Base-by-base conservation (phyloP, 169 alveolate genomes). In the Cryptosporidium tyzzeri region DNA sequence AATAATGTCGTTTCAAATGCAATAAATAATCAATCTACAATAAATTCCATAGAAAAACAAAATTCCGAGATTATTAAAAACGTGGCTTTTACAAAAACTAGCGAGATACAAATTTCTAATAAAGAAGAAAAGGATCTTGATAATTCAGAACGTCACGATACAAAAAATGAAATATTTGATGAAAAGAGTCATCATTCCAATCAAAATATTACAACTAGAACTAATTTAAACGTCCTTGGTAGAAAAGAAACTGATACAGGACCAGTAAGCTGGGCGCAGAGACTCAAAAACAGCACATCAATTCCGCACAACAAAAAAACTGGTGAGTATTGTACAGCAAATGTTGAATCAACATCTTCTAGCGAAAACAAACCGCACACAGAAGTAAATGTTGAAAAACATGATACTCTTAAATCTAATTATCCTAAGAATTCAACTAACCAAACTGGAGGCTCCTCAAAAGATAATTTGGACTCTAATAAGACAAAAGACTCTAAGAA, bases 201-300 rank as follows among this genome's bases (percentile, higher is more conserved):
- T 55, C 41, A 65, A 39, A 33, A 65, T 4, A 16, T 16, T 55
- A 23, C 65, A 55, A 55, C 0, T 55, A 55, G 23, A 8, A 55
- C 33, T 10, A 31, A 31, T 35, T 26, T 35, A 33, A 65, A 65
- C 16, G 18, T 29, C 7, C 5, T 51, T 5, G 31, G 6, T 65
- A 37, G 14, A 33, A 70, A 39, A n/a, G 74, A 80, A 31, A 33
- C 45, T 6, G 73, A 44, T 61, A 1, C 74, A 26, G 71, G 86
- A 1, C 85, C 69, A 8, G 87, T 80, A 5, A 80, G 87, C 21
- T 80, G 87, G 87, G 87, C 87, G 29, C 87, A 80, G 26, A 80
- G 87, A 53, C 75, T 80, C 6, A 80, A 80, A 48, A 80, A 80
- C 21, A 80, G 87, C 39, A 80, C 87, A 7, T 35, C 45, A 37